Evolutionary conservation across 2,329 filamentous ascomycete species (phyloP).

Genomic region (Trichoderma aggressivum): DNA sequence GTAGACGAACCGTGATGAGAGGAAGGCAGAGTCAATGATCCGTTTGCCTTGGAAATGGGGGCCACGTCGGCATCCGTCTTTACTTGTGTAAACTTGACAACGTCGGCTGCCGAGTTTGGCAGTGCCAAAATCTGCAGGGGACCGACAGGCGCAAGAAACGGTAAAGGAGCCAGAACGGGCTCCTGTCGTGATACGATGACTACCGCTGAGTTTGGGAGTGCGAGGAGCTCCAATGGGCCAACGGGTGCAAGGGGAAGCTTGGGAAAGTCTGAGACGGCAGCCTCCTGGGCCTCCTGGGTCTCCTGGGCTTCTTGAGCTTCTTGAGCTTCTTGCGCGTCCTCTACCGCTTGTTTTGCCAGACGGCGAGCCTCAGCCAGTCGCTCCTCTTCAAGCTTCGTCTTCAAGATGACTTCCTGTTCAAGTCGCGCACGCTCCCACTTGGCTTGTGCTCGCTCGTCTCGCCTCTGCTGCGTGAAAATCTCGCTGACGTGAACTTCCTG

Average conservation of each 20-base stretch:
- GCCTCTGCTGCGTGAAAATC: constrained; percentile 70
- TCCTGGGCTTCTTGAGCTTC: neutral
- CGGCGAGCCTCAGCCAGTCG: constrained; percentile 25
- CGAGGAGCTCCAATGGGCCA: constrained; percentile 42
- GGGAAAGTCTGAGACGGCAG: neutral
- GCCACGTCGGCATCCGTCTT: neutral
- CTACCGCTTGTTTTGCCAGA: constrained; percentile 18
- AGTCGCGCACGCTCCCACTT: constrained; percentile 90
- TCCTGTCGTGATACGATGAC: neutral
- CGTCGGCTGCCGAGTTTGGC: constrained; percentile 48
- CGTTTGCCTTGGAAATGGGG: neutral
- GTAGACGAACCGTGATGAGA: constrained; percentile 2
- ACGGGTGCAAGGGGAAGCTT: constrained; percentile 36
- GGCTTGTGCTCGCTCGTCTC: constrained; percentile 75
- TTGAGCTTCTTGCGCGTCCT: neutral
- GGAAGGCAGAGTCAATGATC: neutral
- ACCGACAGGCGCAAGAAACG: constrained; percentile 1
- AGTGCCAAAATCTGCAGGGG: constrained; percentile 33
- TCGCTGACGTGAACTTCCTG: constrained; percentile 71
- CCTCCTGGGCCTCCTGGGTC: neutral
- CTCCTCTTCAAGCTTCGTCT: constrained; percentile 54
- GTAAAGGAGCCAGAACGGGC: neutral
- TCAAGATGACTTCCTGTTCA: constrained; percentile 79
- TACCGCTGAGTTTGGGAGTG: constrained; percentile 51
- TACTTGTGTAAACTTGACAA: neutral